phyloP scores from a whole-genome alignment of 148 eudicot genomes.

The Amaranthus palmeri region DNA sequence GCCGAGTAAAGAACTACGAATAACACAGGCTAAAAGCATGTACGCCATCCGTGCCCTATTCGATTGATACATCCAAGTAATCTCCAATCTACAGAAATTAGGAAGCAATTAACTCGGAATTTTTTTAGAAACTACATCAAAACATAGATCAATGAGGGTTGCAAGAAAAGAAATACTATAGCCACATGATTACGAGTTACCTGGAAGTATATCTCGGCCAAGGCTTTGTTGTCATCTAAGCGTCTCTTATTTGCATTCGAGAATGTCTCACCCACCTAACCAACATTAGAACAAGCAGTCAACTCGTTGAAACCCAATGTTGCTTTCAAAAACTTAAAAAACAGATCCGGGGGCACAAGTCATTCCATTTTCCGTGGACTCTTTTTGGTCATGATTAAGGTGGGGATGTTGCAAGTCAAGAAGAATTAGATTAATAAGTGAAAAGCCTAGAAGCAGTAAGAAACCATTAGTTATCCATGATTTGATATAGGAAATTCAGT shows the following conservation, averaged over 20 bases:
- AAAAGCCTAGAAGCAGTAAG: slow-evolving; percentile 1
- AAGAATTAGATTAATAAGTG: not conserved
- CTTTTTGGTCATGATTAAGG: too few species aligned
- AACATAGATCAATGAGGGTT: not conserved
- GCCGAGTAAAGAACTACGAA: not conserved
- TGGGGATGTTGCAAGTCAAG: too few species aligned
- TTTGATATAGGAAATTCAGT: not conserved
- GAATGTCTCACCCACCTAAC: slow-evolving; percentile 42
- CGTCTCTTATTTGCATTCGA: slow-evolving; percentile 37
- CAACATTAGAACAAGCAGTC: slow-evolving; percentile 12
- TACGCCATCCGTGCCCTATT: slow-evolving; percentile 16
- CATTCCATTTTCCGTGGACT: too few species aligned
- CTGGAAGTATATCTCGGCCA: slow-evolving; percentile 39
- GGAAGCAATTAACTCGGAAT: not conserved
- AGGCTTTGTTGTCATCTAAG: slow-evolving; percentile 37
- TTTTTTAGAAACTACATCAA: not conserved
- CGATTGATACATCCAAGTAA: slow-evolving; percentile 45
- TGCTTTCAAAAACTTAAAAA: not conserved
- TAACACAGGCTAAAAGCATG: slow-evolving; percentile 8
- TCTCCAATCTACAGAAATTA: slow-evolving; percentile 35
- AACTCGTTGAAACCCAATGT: not conserved
- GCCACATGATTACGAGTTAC: slow-evolving; percentile 9
- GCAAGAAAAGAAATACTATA: not conserved
- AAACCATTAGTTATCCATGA: not conserved
- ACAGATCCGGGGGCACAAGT: too few species aligned